Conservation (phyloP, 1,284 basidiomycete species). For the Ustilago shanxiensis region DNA sequence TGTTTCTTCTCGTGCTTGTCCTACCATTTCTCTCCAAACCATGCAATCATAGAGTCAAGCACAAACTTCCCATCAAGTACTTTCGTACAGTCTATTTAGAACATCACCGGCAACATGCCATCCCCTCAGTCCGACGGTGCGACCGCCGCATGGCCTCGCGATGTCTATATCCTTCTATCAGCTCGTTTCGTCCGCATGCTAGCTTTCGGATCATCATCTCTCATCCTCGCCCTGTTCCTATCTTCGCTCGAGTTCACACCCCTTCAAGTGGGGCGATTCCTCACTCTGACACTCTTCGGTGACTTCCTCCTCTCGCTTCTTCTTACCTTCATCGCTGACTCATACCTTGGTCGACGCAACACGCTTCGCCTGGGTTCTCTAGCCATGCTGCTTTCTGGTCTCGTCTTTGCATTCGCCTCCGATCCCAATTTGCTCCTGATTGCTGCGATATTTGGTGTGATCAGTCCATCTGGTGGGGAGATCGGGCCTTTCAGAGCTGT, state of each 20-base stretch:
- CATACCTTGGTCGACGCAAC: constrained; percentile 27
- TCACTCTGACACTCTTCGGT: constrained; percentile 21
- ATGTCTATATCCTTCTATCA: constrained; percentile 22
- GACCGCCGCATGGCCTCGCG: background rate
- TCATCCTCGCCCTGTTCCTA: constrained; percentile 29
- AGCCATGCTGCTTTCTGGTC: constrained; percentile 28
- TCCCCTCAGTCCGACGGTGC: background rate
- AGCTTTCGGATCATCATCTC: constrained; percentile 34
- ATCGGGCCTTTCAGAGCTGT: constrained; percentile 33
- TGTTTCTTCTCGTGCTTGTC: background rate
- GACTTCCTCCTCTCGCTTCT: constrained; percentile 29
- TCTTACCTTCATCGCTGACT: constrained; percentile 30
- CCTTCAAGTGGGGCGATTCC: constrained; percentile 26
- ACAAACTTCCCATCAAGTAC: too few species aligned
- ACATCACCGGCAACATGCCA: background rate
- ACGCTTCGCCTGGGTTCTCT: constrained; percentile 25
- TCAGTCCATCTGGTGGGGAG: constrained; percentile 27
- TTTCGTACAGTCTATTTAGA: too few species aligned
- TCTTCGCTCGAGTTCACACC: constrained; percentile 17
- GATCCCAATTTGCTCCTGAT: constrained; percentile 12
- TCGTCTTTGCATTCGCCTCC: constrained; percentile 21
- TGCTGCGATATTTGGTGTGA: constrained; percentile 26
- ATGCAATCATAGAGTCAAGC: background rate
- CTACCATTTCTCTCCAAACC: background rate
- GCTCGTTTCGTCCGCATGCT: constrained; percentile 34